Evolutionary conservation across 1,139 yeast species (phyloP), one percentile per base, ranked within the genome.

Genomic region (Geotrichum histeridarum): DNA sequence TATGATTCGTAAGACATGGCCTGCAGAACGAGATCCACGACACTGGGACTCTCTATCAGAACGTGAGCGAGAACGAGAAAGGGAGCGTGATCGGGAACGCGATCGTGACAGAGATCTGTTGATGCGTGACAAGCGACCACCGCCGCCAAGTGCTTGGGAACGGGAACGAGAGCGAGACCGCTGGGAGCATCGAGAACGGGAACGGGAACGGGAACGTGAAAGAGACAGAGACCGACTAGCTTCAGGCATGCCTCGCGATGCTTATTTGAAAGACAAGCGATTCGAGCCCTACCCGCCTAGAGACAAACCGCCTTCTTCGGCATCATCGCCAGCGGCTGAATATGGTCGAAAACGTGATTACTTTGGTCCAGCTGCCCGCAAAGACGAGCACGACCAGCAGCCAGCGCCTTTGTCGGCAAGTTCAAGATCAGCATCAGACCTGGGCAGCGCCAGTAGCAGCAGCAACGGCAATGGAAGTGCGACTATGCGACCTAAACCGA

Each of bases 21-120:
- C 27, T n/a, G 42, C 11, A 15, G 33, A 39, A 1, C 33, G 44
- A 2, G 59, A 57, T 8, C 56, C 56, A 2, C 32, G 60, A 45
- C 54, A 55, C 42, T 55, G 58, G 58, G 61, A 53, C 35, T 12
- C 37, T 27, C 44, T 39, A 2, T 37, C 44, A 4, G 57, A 56
- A 12, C 54, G 61, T 35, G 61, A 59, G 4, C 31, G 61, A 15
- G 58, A 54, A 22, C 42, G 57, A 22, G 54, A 55, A 12, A 42
- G 49, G 35, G 64, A 60, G 5, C 27, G 27, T 22, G 27, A 22
- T 5, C 3, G 27, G 27, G 27, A 22, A 30, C 57, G 64, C 11
- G 62, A 57, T 39, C 56, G 63, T 5, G 63, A 59, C 18, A 41
- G 62, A 14, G 65, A 53, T 30, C 55, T 64, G 36, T 62, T 47